These are phyloP conservation scores for Fistulifera solaris DNA, from an alignment of 108 stramenopile species.

Conservation along the genomic window DNA sequence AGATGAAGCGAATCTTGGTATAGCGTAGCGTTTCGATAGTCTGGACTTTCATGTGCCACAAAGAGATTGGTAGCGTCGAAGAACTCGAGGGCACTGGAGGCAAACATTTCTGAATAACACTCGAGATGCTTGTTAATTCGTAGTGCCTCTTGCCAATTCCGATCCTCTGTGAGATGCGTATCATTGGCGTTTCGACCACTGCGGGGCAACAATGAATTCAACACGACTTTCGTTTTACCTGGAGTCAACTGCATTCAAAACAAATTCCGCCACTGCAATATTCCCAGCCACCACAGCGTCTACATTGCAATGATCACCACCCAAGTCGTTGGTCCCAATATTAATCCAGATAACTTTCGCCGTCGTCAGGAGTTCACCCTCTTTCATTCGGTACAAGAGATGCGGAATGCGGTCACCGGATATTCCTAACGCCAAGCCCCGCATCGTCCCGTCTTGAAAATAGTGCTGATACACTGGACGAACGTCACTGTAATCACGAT, in stretches of 20 bases:
- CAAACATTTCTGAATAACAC: constrained; percentile 5
- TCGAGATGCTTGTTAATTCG: neutral
- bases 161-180: neutral
- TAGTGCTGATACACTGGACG: constrained; percentile 1
- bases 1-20: constrained; percentile 34
- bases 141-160: neutral
- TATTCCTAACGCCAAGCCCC: constrained; percentile 19
- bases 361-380: constrained; percentile 41
- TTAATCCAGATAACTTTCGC: constrained; percentile 24
- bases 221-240: constrained; percentile 1
- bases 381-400: constrained; percentile 29
- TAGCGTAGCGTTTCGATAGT: neutral
- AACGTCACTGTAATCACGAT: neutral
- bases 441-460: constrained; percentile 2
- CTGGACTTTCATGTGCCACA: neutral
- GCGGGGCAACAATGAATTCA: constrained; percentile 8
- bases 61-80: constrained; percentile 6
- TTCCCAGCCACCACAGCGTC: constrained; percentile 3
- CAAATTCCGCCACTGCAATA: constrained; percentile 1
- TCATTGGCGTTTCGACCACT: neutral
- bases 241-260: neutral
- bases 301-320: neutral
- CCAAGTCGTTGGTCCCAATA: constrained; percentile 11
- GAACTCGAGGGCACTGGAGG: constrained; percentile 1
- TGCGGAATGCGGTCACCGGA: constrained; percentile 16